Conservation (phyloP, 2,329 filamentous ascomycete genomes). For the Plenodomus tracheiphilus region DNA sequence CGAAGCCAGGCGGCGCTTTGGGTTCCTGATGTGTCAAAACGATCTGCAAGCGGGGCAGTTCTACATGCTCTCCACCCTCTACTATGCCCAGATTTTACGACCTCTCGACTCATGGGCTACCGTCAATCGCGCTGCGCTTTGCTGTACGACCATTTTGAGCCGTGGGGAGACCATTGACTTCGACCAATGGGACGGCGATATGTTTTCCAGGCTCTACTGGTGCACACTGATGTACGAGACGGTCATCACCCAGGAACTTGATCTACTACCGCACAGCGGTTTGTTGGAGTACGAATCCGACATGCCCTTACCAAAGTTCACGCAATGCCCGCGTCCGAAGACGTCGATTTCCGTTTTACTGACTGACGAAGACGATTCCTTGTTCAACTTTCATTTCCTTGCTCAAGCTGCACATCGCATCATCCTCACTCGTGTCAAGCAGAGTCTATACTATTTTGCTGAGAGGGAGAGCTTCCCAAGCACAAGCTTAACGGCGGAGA, state of each 20-base stretch:
- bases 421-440: slow-evolving; percentile 57
- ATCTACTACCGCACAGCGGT: slow-evolving; percentile 55
- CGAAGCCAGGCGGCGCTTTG: slow-evolving; percentile 56
- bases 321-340: slow-evolving; percentile 46
- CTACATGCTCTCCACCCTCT: slow-evolving; percentile 56
- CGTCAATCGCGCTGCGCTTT: slow-evolving; percentile 56
- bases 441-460: slow-evolving; percentile 56
- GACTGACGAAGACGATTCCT: slow-evolving; percentile 55
- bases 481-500: slow-evolving; percentile 54
- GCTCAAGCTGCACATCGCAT: slow-evolving; percentile 61
- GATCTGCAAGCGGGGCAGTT: slow-evolving; percentile 57
- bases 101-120: slow-evolving; percentile 60
- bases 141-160: slow-evolving; percentile 53
- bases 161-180: slow-evolving; percentile 49
- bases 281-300: slow-evolving; percentile 56
- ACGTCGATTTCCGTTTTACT: slow-evolving; percentile 38
- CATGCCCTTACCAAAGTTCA: slow-evolving; percentile 59
- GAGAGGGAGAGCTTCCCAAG: slow-evolving; percentile 47
- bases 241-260: slow-evolving; percentile 58
- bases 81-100: slow-evolving; percentile 57
- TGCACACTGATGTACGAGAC: slow-evolving; percentile 60
- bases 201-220: slow-evolving; percentile 61
- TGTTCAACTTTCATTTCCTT: slow-evolving; percentile 62
- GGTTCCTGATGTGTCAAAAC: slow-evolving; percentile 55
- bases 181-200: slow-evolving; percentile 59